phyloP scores from a whole-genome alignment of 106 monocot species.

The Acorus gramineus region DNA sequence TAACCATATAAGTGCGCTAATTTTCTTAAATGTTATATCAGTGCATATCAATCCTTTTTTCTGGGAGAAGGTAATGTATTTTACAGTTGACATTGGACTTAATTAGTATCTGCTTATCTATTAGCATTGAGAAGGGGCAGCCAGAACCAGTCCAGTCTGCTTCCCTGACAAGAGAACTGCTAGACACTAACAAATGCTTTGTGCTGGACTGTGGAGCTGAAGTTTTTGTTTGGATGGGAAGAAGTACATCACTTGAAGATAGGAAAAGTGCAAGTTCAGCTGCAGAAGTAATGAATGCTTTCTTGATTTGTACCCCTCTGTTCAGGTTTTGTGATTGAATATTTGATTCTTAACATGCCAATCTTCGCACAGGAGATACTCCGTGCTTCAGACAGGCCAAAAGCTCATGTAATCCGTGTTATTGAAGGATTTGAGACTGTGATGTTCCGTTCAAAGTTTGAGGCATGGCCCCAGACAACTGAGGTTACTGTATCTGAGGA shows the following conservation, averaged over 20 bases:
- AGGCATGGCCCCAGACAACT: conserved; percentile 47
- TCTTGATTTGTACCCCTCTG: background rate
- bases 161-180: conserved; percentile 51
- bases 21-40: no score
- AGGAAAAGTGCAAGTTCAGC: conserved; percentile 74
- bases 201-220: conserved; percentile 82
- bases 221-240: conserved; percentile 88
- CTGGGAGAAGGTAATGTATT: no score
- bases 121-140: conserved; percentile 54
- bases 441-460: conserved; percentile 63
- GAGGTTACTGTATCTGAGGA: conserved; percentile 61
- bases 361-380: conserved; percentile 37
- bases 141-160: conserved; percentile 38
- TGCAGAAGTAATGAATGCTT: conserved; percentile 59
- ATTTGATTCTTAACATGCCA: background rate
- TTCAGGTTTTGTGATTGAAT: background rate
- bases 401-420: conserved; percentile 48
- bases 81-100: no score
- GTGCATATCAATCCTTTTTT: no score
- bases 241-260: conserved; percentile 72
- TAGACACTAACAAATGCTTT: conserved; percentile 82
- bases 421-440: conserved; percentile 86
- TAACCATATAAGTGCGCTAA: no score
- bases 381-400: conserved; percentile 23
- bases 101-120: conserved; percentile 2